Percentiles rank a stretch among this genome's conserved stretches.
phyloP scores from a whole-genome alignment of 805 yeast genomes.

The Saccharomycopsis lassenensis region DNA sequence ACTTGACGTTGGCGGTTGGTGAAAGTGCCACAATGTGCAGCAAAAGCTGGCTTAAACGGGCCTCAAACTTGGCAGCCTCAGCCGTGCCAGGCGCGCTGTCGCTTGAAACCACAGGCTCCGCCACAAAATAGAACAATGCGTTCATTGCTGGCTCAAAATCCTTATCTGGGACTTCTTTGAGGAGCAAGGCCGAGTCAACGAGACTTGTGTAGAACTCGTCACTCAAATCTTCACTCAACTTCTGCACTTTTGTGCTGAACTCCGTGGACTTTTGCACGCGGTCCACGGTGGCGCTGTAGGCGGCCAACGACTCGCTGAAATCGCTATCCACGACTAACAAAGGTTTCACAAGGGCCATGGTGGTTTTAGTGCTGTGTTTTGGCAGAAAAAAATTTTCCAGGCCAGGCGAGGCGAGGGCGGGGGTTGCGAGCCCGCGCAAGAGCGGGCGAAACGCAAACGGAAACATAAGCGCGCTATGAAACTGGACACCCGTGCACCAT shows the following conservation, averaged over 20 bases:
- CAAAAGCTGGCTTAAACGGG: conserved; percentile 9
- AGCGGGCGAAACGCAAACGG: no score
- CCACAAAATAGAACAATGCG: conserved; percentile 15
- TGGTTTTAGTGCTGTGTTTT: background rate
- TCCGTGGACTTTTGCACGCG: conserved; percentile 4
- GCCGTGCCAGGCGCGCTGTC: background rate
- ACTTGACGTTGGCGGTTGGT: conserved; percentile 9
- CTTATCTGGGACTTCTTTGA: conserved; percentile 11
- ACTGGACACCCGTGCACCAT: no score
- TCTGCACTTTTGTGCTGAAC: conserved; percentile 11
- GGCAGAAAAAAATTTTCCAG: conserved; percentile 5
- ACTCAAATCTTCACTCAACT: conserved; percentile 2
- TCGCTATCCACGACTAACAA: conserved; percentile 16
- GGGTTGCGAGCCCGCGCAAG: no score
- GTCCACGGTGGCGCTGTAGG: conserved; percentile 13
- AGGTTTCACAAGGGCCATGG: conserved; percentile 13
- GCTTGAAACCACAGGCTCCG: conserved; percentile 7
- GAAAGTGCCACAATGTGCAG: conserved; percentile 7
- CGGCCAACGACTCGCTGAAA: conserved; percentile 11
- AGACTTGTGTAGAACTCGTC: conserved; percentile 10
- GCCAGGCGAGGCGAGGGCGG: background rate
- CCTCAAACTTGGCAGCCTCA: conserved; percentile 1
- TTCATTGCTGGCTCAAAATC: conserved; percentile 16
- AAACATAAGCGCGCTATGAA: no score
- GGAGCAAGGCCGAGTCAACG: conserved; percentile 7